Percentiles rank a stretch among this genome's conserved stretches.
Conservation (phyloP, 2,329 filamentous ascomycete species). For the Fusarium nurragi region DNA sequence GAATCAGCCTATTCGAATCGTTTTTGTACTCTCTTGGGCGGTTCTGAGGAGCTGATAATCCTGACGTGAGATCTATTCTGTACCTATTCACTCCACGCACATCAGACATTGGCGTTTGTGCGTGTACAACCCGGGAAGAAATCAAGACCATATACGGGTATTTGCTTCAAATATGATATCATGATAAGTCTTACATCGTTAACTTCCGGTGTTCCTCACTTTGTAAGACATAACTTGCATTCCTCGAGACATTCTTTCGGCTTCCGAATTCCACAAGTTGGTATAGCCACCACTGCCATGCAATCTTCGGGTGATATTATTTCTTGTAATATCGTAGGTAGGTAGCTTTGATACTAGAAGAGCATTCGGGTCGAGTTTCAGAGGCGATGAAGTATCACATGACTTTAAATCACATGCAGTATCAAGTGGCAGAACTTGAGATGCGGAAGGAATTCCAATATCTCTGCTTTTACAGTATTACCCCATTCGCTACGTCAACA, state of each 20-base stretch:
- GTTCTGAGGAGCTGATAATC: too few species aligned
- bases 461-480: too few species aligned
- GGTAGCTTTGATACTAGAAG: too few species aligned
- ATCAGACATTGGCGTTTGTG: not conserved
- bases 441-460: too few species aligned
- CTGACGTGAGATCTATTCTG: not conserved
- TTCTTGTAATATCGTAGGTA: too few species aligned
- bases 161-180: not conserved
- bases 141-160: not conserved
- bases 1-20: too few species aligned
- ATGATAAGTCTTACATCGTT: too few species aligned
- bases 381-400: not conserved
- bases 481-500: too few species aligned
- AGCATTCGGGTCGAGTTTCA: too few species aligned
- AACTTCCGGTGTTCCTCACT: not conserved
- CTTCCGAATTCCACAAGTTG: conserved; percentile 10
- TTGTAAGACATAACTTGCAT: not conserved
- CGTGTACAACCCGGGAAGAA: not conserved
- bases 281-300: too few species aligned
- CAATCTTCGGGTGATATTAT: too few species aligned
- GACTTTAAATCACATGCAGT: not conserved
- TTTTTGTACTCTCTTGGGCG: not conserved
- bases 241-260: not conserved
- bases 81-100: not conserved
- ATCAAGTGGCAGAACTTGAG: not conserved